phyloP scores from a whole-genome alignment of 1,139 yeast species.

The Candida sp. region DNA sequence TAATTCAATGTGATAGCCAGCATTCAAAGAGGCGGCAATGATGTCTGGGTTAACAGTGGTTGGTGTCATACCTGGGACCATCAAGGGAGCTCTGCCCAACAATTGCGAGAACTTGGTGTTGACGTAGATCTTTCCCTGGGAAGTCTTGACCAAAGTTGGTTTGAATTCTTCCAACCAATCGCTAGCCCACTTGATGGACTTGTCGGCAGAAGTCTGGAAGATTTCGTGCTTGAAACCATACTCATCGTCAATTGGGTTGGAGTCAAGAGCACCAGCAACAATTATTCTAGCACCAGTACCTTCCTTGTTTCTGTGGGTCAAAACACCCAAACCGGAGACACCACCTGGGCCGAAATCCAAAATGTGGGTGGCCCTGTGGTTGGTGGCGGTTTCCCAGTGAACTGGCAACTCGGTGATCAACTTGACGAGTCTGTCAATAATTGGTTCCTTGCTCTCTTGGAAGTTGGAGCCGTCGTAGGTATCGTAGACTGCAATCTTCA shows the following conservation, averaged over 20 bases:
- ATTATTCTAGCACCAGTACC: slow-evolving; percentile 98
- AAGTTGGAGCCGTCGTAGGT: slow-evolving; percentile 87
- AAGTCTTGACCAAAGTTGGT: slow-evolving; percentile 82
- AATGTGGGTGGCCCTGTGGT: slow-evolving; percentile 74
- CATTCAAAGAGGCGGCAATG: slow-evolving; percentile 90
- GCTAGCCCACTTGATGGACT: slow-evolving; percentile 78
- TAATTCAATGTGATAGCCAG: slow-evolving; percentile 97
- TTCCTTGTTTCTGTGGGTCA: slow-evolving; percentile 97
- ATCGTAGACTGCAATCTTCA: slow-evolving; percentile 89
- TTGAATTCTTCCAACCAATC: slow-evolving; percentile 92
- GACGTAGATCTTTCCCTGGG: slow-evolving; percentile 75
- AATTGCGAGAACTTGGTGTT: slow-evolving; percentile 94
- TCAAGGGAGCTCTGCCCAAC: slow-evolving; percentile 93
- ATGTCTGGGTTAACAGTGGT: slow-evolving; percentile 95
- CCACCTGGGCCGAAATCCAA: slow-evolving; percentile 99
- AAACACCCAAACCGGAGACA: slow-evolving; percentile 92
- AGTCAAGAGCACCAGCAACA: slow-evolving; percentile 90
- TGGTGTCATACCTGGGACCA: slow-evolving; percentile 99
- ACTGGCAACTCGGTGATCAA: slow-evolving; percentile 91
- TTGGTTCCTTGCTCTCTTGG: slow-evolving; percentile 39
- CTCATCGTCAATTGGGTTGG: slow-evolving; percentile 65
- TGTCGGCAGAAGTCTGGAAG: slow-evolving; percentile 64
- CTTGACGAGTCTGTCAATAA: slow-evolving; percentile 65
- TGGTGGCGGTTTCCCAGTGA: slow-evolving; percentile 92
- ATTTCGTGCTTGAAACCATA: slow-evolving; percentile 96